These are phyloP conservation scores for Naganishia sp. DNA, from an alignment of 1,284 basidiomycete genomes.

Conservation along the genomic window DNA sequence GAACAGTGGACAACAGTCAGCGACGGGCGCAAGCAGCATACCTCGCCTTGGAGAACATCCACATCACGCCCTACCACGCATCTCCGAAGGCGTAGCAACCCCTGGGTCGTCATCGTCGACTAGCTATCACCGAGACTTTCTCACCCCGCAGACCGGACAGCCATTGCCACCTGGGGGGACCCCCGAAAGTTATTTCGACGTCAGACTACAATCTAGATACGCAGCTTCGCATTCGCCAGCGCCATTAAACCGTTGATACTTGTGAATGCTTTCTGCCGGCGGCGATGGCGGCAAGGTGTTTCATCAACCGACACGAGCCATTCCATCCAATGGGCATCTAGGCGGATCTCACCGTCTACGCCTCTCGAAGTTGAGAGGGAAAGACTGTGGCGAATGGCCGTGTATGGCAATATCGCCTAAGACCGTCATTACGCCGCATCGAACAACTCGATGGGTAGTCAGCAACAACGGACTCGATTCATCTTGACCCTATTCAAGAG, in stretches of 20 bases:
- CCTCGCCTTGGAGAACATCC: neutral
- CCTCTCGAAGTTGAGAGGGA: no score
- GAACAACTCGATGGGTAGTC: no score
- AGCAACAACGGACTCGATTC: no score
- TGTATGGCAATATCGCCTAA: no score
- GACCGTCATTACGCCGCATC: no score
- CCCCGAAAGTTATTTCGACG: conserved; percentile 10
- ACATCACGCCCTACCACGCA: neutral
- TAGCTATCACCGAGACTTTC: neutral
- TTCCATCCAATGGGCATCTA: no score
- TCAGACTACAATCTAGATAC: neutral
- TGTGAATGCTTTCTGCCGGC: neutral
- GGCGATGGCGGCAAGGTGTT: no score
- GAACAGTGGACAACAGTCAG: conserved; percentile 12
- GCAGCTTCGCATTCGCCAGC: conserved; percentile 4
- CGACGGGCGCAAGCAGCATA: neutral
- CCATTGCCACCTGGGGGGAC: neutral
- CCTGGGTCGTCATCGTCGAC: neutral
- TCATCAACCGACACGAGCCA: no score
- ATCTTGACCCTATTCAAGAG: no score
- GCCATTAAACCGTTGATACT: neutral
- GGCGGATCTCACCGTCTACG: no score
- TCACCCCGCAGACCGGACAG: conserved; percentile 19
- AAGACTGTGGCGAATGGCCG: no score
- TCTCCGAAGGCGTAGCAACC: neutral